These are phyloP conservation scores for Thalassiosira allenii DNA, from an alignment of 352 stramenopile genomes.

Conservation along the genomic window DNA sequence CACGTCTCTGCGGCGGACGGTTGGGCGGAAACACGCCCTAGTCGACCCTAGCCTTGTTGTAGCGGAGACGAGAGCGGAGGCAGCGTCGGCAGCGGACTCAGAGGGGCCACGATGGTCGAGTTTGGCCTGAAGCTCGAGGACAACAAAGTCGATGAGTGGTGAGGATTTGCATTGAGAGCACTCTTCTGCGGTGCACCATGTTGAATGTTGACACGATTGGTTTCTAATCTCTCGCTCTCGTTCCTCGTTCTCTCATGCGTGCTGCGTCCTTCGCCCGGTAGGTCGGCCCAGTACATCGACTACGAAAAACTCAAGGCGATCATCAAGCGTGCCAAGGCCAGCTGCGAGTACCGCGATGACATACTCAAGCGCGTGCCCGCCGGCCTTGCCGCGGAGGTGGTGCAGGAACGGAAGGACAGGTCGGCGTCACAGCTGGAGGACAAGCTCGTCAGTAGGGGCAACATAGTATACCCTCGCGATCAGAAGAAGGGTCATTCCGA, in stretches of 20 bases:
- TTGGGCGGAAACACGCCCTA: not conserved
- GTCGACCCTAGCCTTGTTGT: too few species aligned
- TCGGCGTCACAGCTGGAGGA: not conserved
- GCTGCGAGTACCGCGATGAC: conserved; percentile 67
- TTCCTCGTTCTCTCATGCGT: too few species aligned
- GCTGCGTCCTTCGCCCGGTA: too few species aligned
- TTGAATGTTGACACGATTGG: too few species aligned
- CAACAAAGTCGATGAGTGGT: conserved; percentile 85
- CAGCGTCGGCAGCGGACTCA: too few species aligned
- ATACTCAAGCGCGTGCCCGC: conserved; percentile 51
- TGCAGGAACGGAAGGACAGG: conserved; percentile 12
- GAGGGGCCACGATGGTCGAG: conserved; percentile 75
- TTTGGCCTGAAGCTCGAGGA: conserved; percentile 86
- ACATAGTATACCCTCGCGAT: too few species aligned
- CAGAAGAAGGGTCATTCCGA: not conserved
- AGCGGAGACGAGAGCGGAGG: too few species aligned
- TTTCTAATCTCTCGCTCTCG: too few species aligned
- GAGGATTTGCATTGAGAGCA: too few species aligned
- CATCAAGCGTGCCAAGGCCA: conserved; percentile 77
- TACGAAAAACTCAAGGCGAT: conserved; percentile 84
- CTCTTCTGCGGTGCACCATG: too few species aligned
- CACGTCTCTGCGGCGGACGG: too few species aligned
- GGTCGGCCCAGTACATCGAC: conserved; percentile 79
- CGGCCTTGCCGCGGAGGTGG: conserved; percentile 23
- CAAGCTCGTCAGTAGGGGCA: not conserved